Percentiles rank a stretch among this genome's conserved stretches.
These are phyloP conservation scores for Talaromyces amestolkiae DNA, from an alignment of 2,329 filamentous ascomycete species.

Conservation along the genomic window DNA sequence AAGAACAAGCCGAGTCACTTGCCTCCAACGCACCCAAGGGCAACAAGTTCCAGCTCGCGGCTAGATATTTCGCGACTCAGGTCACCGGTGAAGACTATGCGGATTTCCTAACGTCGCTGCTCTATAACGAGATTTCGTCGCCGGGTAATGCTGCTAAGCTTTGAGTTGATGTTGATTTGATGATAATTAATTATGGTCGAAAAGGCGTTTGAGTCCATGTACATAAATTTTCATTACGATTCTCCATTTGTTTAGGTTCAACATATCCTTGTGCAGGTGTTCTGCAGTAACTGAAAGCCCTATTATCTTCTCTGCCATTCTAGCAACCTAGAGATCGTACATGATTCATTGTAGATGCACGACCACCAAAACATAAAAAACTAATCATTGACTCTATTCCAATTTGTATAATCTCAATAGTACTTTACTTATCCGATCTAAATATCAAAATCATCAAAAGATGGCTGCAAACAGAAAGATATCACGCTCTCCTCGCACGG, in stretches of 20 bases:
- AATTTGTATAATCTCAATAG: neutral
- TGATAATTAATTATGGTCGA: neutral
- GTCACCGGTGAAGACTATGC: constrained; percentile 97
- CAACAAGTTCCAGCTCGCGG: constrained; percentile 87
- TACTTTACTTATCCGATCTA: neutral
- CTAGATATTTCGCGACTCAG: constrained; percentile 88
- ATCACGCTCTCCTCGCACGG: neutral
- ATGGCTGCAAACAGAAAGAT: constrained; percentile 7
- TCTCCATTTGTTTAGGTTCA: neutral
- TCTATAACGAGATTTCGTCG: constrained; percentile 45
- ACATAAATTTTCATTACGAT: neutral
- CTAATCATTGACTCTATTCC: neutral
- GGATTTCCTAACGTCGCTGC: constrained; percentile 70
- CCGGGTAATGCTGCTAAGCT: constrained; percentile 68
- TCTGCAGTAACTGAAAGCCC: too few species aligned
- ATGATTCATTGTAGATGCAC: neutral
- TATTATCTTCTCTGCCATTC: too few species aligned
- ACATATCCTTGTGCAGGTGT: neutral
- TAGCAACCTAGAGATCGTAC: too few species aligned
- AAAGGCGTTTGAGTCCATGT: constrained; percentile 10
- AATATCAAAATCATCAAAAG: neutral
- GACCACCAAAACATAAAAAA: too few species aligned
- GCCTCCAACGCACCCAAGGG: constrained; percentile 73
- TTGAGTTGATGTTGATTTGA: constrained; percentile 36
- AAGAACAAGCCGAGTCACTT: constrained; percentile 78